Evolutionary conservation across 331 rosid genomes (phyloP), one percentile per base, ranked within the genome.

Genomic region (Dryas integrifolia): DNA sequence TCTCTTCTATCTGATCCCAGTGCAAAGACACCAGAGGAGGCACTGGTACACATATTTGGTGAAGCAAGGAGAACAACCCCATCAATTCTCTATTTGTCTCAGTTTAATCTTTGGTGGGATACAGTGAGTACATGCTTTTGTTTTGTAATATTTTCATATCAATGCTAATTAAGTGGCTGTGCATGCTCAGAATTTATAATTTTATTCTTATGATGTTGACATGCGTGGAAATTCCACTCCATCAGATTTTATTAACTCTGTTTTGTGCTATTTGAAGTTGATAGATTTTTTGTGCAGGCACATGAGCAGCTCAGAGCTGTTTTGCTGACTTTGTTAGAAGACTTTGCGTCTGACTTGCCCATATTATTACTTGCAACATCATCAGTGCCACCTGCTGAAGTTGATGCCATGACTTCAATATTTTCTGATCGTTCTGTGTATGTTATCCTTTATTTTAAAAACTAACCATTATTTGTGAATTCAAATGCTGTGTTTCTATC

Each of bases 11-110:
- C 98, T 47, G 98, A 95, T 88, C 97, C 96, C 14, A 95, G 98
- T 89, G 98, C 98, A 61, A 95, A 95, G 89, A 89, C 93, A 74
- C 89, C 97, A 4, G 98, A 95, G 82, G 98, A 95, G 84, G 98
- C 98, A 1, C 70, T 95, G 75, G 98, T 95, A 61, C 98, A 95
- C 79, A 91, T 95, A 84, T 95, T 95, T 80, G 89, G 98, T 72
- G 98, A 95, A 85, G 92, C 97, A 50, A 89, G 96, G 81, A 89
- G 97, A 85, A 85, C 96, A 16, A 91, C 93, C 11, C 98, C 98
- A 41, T 89, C 98, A 44, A 89, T 95, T 70, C 90, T 95, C 76
- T 95, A 91, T 84, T 80, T 95, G 79, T 93, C 97, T 5, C 98
- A 91, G 76, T 90, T 95, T 82, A 87, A 95, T 76, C 81, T 86